Conservation (phyloP, 805 yeast genomes). For the Candida xiaguanensis region DNA sequence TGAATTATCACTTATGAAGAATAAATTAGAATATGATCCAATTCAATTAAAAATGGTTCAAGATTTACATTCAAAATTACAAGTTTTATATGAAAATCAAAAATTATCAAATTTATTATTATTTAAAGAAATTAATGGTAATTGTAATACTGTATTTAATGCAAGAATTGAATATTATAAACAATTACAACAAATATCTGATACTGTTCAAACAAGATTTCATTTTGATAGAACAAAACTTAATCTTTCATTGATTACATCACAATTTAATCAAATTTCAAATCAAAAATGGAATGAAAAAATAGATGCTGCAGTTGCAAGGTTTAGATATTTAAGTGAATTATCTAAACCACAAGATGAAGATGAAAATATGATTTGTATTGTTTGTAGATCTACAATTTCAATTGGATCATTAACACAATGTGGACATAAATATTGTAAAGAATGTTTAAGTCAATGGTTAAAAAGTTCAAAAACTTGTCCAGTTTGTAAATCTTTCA, state of each 20-base stretch:
- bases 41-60: conserved; percentile 19
- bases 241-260: not conserved
- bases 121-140: conserved; percentile 47
- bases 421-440: conserved; percentile 92
- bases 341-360: conserved; percentile 13
- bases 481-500: conserved; percentile 72
- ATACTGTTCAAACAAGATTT: conserved; percentile 54
- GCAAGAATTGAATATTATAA: conserved; percentile 77
- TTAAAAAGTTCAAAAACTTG: conserved; percentile 52
- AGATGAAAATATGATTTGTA: conserved; percentile 52
- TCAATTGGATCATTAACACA: conserved; percentile 74
- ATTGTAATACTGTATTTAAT: conserved; percentile 67
- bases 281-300: not conserved
- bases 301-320: conserved; percentile 31
- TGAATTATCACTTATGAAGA: conserved; percentile 18
- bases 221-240: conserved; percentile 16
- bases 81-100: conserved; percentile 40
- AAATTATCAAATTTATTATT: conserved; percentile 36
- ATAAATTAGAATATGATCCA: conserved; percentile 16
- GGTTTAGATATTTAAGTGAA: conserved; percentile 31
- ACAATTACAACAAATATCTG: conserved; percentile 83
- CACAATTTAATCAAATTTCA: not conserved
- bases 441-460: conserved; percentile 79
- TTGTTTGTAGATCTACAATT: conserved; percentile 73
- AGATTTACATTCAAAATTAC: conserved; percentile 18